phyloP scores from a whole-genome alignment of 495 filamentous ascomycete species.

The Aspergillus olivimuriae region DNA sequence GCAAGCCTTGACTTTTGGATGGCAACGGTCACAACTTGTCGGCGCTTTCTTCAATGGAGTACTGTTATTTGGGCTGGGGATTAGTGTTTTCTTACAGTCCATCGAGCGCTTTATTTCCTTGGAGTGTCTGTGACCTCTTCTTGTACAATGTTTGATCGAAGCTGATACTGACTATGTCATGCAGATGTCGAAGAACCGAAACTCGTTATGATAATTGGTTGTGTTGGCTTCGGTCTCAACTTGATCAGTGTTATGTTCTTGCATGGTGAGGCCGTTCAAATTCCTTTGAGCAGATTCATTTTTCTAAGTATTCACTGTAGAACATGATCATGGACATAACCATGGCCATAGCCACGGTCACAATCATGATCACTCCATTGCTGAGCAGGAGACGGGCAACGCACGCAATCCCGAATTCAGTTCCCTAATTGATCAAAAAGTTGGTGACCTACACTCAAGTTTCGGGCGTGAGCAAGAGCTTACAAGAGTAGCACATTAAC shows the following conservation, averaged over 20 bases:
- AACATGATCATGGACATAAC: no score
- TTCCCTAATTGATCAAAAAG: not conserved
- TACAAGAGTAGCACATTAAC: slow-evolving; percentile 18
- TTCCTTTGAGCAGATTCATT: not conserved
- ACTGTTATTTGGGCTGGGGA: slow-evolving; percentile 81
- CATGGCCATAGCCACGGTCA: slow-evolving; percentile 16
- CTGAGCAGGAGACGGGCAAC: not conserved
- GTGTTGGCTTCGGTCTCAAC: slow-evolving; percentile 71
- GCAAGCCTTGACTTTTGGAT: slow-evolving; percentile 46
- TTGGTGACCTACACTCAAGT: not conserved
- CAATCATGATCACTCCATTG: not conserved
- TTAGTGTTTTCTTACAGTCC: slow-evolving; percentile 89
- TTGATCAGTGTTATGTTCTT: slow-evolving; percentile 72
- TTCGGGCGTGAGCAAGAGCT: not conserved
- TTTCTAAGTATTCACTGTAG: not conserved
- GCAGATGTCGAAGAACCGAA: slow-evolving; percentile 24
- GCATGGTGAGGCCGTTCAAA: slow-evolving; percentile 63
- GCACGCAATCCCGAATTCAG: not conserved
- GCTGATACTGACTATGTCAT: not conserved
- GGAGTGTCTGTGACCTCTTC: slow-evolving; percentile 21
- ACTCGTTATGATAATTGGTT: slow-evolving; percentile 75
- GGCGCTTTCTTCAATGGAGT: slow-evolving; percentile 90
- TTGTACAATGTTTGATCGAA: slow-evolving; percentile 3
- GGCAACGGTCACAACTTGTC: slow-evolving; percentile 81
- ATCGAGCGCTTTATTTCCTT: slow-evolving; percentile 66